Evolutionary conservation across 1,284 basidiomycete genomes (phyloP), one percentile per base, ranked within the genome.

Genomic region (Leccinum griseonigrum): DNA sequence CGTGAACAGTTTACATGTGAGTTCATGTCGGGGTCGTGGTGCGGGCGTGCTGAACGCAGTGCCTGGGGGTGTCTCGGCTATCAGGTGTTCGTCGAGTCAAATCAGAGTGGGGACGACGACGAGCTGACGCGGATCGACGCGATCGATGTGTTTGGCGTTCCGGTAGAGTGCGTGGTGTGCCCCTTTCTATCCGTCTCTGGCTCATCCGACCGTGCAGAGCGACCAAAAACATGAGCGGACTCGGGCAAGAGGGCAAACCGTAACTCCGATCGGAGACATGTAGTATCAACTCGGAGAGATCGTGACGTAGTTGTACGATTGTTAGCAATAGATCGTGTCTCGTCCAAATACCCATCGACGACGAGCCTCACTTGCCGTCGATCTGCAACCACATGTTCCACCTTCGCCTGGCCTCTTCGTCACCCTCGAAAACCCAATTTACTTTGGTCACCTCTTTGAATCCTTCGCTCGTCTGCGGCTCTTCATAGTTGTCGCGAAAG

Each of bases 381-480:
- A 90, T 81, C 66, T 90, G 88, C 60, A 88, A 75, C 88, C 91
- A 93, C 83, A 88, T 88, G 57, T 81, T 83, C 94, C 94, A 97
- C 63, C 82, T 75, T 64, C 71, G 78, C 61, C 78, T 79, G 66
- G 92, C 90, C 64, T 88, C 88, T 53, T 87, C 86, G 7, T 76
- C 81, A 1, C 94, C 94, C 53, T 89, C 81, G 65, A 93, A 95
- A 18, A 83, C 78, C 84, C 92, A 96, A 63, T 92, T 87, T 14
- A 97, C 85, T 34, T 78, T 83, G 67, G 83, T 86, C 34, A 97
- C 81, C 68, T 94, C 88, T 3, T 81, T 72, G 67, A 94, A 92
- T 0, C 93, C 95, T 76, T 96, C 94, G 0, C 76, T 75, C 6
- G 76, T 56, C 16, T 71, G 69, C 0, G 94, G 94, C 67, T 85